Percentiles rank a stretch among this genome's conserved stretches.
Evolutionary conservation across 805 yeast genomes (phyloP).

Genomic region (Jamesozyma spencerorum): DNA sequence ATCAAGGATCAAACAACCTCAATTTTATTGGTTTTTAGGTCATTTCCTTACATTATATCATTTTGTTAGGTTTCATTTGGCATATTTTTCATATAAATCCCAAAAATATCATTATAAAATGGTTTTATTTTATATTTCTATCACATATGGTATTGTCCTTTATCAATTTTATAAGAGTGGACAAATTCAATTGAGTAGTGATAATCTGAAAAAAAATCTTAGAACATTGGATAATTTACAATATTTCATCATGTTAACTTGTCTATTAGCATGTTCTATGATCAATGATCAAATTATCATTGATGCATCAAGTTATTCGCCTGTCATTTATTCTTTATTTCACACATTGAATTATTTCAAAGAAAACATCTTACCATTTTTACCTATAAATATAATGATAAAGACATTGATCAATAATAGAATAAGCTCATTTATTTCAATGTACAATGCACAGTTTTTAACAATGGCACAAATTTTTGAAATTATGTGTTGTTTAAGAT

Average conservation of each 20-base stretch:
- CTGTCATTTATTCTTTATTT: constrained; percentile 53
- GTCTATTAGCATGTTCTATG: constrained; percentile 36
- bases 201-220: constrained; percentile 26
- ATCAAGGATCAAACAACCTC: constrained; percentile 37
- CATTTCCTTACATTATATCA: constrained; percentile 42
- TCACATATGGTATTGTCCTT: constrained; percentile 56
- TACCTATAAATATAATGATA: constrained; percentile 29
- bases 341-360: constrained; percentile 54
- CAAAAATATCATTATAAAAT: constrained; percentile 33
- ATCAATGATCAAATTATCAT: constrained; percentile 32
- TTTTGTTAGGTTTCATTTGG: constrained; percentile 32
- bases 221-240: constrained; percentile 50
- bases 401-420: constrained; percentile 24
- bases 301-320: constrained; percentile 47
- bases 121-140: constrained; percentile 42
- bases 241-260: constrained; percentile 41
- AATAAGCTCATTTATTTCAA: constrained; percentile 30
- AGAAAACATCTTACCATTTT: constrained; percentile 43
- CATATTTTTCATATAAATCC: constrained; percentile 33
- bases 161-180: constrained; percentile 46
- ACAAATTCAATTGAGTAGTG: constrained; percentile 27
- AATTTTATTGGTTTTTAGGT: constrained; percentile 63
- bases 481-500: constrained; percentile 34
- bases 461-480: constrained; percentile 40
- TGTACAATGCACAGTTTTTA: constrained; percentile 37